Conservation (phyloP, 805 yeast genomes). For the Schwanniomyces polymorphus region DNA sequence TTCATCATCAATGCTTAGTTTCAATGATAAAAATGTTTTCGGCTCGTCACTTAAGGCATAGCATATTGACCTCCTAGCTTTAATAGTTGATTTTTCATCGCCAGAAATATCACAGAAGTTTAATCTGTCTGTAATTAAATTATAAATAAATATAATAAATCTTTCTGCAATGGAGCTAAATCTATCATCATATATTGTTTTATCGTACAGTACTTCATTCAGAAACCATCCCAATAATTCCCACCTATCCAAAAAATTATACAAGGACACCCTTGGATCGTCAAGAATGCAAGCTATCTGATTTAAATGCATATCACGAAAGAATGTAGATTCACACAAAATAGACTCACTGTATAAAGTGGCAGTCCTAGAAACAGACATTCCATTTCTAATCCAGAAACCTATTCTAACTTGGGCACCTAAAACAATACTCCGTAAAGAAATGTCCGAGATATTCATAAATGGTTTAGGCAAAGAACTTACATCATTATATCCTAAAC, state of each 20-base stretch:
- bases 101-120: slow-evolving; percentile 21
- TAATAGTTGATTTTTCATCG: slow-evolving; percentile 23
- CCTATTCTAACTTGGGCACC: slow-evolving; percentile 62
- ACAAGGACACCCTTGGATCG: slow-evolving; percentile 34
- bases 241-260: slow-evolving; percentile 53
- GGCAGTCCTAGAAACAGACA: slow-evolving; percentile 51
- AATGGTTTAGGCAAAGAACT: slow-evolving; percentile 29
- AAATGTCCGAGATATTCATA: slow-evolving; percentile 51
- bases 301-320: slow-evolving; percentile 46
- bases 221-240: slow-evolving; percentile 52
- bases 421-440: slow-evolving; percentile 60
- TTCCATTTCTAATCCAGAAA: slow-evolving; percentile 76
- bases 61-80: slow-evolving; percentile 43
- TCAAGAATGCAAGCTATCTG: slow-evolving; percentile 44
- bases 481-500: slow-evolving; percentile 16
- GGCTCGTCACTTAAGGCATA: slow-evolving; percentile 55
- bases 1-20: slow-evolving; percentile 22
- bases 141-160: slow-evolving; percentile 44
- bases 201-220: slow-evolving; percentile 28
- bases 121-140: slow-evolving; percentile 39
- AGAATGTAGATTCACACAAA: slow-evolving; percentile 40
- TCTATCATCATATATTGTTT: slow-evolving; percentile 50
- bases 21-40: slow-evolving; percentile 51
- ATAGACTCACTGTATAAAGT: slow-evolving; percentile 44
- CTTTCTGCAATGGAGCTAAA: slow-evolving; percentile 44